These are phyloP conservation scores for Phoma sp. DNA, from an alignment of 2,329 filamentous ascomycete species.

Conservation along the genomic window DNA sequence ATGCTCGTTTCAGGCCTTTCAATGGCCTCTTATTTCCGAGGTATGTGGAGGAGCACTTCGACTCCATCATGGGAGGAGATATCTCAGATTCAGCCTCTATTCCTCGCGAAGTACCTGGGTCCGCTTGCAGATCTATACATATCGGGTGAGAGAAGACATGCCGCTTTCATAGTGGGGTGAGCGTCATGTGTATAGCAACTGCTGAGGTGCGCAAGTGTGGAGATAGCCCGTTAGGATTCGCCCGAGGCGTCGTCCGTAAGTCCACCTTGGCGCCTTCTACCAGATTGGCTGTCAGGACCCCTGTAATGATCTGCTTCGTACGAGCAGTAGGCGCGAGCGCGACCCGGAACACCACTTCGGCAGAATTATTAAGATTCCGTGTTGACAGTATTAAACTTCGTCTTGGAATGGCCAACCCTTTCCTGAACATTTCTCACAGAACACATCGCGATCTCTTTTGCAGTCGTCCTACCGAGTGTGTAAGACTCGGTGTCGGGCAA, in stretches of 20 bases:
- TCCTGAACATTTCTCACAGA: not conserved
- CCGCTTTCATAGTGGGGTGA: conserved; percentile 44
- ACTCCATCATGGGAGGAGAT: conserved; percentile 24
- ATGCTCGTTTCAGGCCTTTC: conserved; percentile 38
- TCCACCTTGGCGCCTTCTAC: conserved; percentile 2
- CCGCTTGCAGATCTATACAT: conserved; percentile 22
- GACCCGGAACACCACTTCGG: conserved; percentile 1
- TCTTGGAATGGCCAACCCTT: not conserved
- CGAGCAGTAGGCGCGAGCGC: not conserved
- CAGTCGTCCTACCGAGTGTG: too few relatives aligned
- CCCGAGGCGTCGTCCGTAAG: conserved; percentile 39
- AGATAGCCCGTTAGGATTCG: conserved; percentile 28
- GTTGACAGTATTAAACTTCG: not conserved
- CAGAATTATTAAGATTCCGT: not conserved
- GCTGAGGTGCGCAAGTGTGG: conserved; percentile 24
- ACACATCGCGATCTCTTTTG: not conserved
- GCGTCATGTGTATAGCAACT: conserved; percentile 34
- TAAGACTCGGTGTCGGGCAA: too few relatives aligned
- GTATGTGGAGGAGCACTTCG: conserved; percentile 11
- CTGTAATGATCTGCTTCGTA: conserved; percentile 2
- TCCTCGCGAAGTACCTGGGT: not conserved
- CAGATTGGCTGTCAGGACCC: conserved; percentile 5
- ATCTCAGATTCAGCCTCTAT: not conserved
- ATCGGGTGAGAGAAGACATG: conserved; percentile 27
- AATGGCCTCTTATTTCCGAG: conserved; percentile 33